These are phyloP conservation scores for Rhodocollybia butyracea DNA, from an alignment of 768 basidiomycete genomes.

Conservation along the genomic window DNA sequence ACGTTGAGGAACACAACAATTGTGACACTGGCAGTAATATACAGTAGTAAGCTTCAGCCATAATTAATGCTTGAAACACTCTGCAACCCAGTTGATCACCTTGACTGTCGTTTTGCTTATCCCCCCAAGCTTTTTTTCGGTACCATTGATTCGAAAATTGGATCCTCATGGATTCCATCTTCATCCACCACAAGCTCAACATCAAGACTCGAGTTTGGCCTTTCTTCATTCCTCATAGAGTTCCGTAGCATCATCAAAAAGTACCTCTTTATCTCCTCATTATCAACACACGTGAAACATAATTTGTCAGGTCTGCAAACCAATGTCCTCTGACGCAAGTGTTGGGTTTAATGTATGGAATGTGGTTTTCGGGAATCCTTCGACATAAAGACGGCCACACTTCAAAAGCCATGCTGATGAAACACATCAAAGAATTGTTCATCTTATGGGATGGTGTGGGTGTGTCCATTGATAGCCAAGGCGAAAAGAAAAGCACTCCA, in stretches of 20 bases:
- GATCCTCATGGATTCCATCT: slow-evolving; percentile 34
- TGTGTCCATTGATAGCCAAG: slow-evolving; percentile 30
- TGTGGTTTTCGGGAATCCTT: slow-evolving; percentile 21
- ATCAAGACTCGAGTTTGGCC: slow-evolving; percentile 15
- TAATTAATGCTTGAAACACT: too few relatives aligned
- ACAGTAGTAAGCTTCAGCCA: too few relatives aligned
- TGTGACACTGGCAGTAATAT: too few relatives aligned
- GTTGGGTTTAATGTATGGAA: slow-evolving; percentile 30
- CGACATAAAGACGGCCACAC: slow-evolving; percentile 20
- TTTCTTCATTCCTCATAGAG: slow-evolving; percentile 17
- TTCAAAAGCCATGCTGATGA: slow-evolving; percentile 5
- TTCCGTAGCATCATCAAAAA: slow-evolving; percentile 28
- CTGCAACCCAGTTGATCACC: background rate
- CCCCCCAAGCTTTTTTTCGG: background rate
- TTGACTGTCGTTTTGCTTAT: background rate
- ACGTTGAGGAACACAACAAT: too few relatives aligned
- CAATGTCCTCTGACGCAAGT: slow-evolving; percentile 32
- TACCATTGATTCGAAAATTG: slow-evolving; percentile 23
- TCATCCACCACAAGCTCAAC: slow-evolving; percentile 19
- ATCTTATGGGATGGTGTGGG: slow-evolving; percentile 20
- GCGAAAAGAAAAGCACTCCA: slow-evolving; percentile 26
- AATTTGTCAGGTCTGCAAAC: slow-evolving; percentile 27
- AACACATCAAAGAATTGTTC: slow-evolving; percentile 27
- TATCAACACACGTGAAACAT: slow-evolving; percentile 32
- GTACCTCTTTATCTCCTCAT: slow-evolving; percentile 32